Evolutionary conservation across 2,329 filamentous ascomycete genomes (phyloP), one percentile per base, ranked within the genome.

Genomic region (Ceratocystis papillata): DNA sequence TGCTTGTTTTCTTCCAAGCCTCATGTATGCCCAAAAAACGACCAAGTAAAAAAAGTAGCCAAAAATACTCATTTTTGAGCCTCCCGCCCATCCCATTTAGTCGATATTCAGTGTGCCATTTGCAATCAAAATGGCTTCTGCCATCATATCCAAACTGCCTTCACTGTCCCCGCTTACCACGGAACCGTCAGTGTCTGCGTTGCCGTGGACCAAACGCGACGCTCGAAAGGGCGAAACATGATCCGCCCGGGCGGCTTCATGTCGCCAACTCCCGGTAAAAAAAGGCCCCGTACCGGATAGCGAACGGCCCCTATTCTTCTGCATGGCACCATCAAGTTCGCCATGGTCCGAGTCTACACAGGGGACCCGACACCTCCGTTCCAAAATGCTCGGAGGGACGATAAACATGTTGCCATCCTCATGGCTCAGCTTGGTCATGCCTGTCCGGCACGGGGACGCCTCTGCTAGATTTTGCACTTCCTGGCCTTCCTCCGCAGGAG

Each of bases 181-280:
- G 30, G 50, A 41, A 33, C 53, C 15, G 17, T 57, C 28, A 63
- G 55, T 37, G 55, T 59, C 28, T 59, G 55, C 6, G 30, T 59
- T 59, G 55, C 55, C 60, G 41, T 64, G 28, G 8, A 59, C 63
- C 46, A 67, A 20, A 25, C 66, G 59, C 48, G 66, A 64, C 5
- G 66, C 66, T 59, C 66, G 63, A 61, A 67, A 67, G 4, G 66
- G 66, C 10, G 66, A 67, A 25, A 67, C 55, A 28, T 59, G 62
- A 15, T 53, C 66, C 22, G 60, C 50, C 4, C 63, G 50, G n/a
- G 66, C 30, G 20, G 66, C 22, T 37, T 67, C 63, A 25, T 67
- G 63, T 60, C 66, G 62, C 66, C 66, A 67, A 63, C 66, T 67
- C 6, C 66, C 63, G 5, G 63, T 67, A 37, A 67, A 67, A 45